phyloP scores from a whole-genome alignment of 306 rosid genomes.

The Morella rubra region DNA sequence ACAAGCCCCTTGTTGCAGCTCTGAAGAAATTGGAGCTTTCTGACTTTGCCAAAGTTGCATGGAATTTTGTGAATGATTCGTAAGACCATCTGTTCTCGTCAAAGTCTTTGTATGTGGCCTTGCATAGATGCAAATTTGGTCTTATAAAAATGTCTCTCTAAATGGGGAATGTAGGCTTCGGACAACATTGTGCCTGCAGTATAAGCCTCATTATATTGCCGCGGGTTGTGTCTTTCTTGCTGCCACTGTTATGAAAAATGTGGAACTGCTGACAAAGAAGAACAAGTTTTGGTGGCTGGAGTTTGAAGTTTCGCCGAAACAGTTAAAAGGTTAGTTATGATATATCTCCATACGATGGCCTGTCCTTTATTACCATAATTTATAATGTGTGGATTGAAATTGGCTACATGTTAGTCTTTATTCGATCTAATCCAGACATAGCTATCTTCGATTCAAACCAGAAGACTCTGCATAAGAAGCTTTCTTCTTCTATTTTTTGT shows the following conservation, averaged over 20 bases:
- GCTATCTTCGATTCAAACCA: neutral
- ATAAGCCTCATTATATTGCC: slow-evolving; percentile 52
- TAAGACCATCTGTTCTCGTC: slow-evolving; percentile 22
- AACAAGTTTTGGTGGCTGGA: slow-evolving; percentile 54
- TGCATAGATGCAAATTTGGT: slow-evolving; percentile 1
- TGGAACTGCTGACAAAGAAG: slow-evolving; percentile 43
- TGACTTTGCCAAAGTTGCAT: slow-evolving; percentile 46
- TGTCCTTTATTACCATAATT: neutral
- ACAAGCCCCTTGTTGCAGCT: slow-evolving; percentile 46
- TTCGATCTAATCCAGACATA: neutral
- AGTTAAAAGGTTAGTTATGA: slow-evolving; percentile 39
- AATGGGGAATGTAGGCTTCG: slow-evolving; percentile 37
- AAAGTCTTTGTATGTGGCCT: neutral
- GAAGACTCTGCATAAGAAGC: neutral
- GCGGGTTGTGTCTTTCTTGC: slow-evolving; percentile 57
- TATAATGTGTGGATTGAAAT: neutral
- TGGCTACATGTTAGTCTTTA: neutral
- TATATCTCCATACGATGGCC: neutral
- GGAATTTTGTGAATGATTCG: slow-evolving; percentile 60
- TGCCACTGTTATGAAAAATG: slow-evolving; percentile 41
- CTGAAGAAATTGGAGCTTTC: slow-evolving; percentile 38
- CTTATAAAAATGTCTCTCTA: neutral
- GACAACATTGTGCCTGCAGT: slow-evolving; percentile 55
- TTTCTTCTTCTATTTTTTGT: neutral
- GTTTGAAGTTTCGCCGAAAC: slow-evolving; percentile 47